phyloP scores from a whole-genome alignment of 2,329 filamentous ascomycete species.

The Calonectria crousiana region DNA sequence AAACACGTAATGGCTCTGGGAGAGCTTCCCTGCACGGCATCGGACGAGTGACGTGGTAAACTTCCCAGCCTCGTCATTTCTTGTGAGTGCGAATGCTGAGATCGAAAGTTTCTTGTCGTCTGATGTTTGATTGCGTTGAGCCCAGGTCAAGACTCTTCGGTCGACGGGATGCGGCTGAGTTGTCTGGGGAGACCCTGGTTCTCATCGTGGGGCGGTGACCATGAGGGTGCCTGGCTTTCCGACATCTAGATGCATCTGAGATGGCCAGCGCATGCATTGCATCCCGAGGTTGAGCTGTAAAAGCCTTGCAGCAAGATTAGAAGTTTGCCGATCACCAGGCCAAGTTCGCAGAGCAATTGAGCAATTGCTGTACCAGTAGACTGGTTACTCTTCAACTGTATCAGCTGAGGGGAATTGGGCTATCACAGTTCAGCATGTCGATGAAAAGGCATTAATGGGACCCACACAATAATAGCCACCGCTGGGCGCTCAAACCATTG shows the following conservation, averaged over 20 bases:
- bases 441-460: background rate
- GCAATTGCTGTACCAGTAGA: too few relatives aligned
- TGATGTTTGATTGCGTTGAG: conserved; percentile 3
- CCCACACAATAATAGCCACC: background rate
- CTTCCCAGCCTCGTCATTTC: background rate
- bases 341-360: background rate
- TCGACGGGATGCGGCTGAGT: conserved; percentile 3
- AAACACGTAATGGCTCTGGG: background rate
- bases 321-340: background rate
- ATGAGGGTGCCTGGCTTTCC: background rate
- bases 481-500: background rate
- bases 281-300: background rate
- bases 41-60: background rate
- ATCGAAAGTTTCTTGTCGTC: background rate
- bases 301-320: background rate
- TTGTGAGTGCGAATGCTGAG: background rate
- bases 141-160: background rate
- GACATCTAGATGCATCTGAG: conserved; percentile 5
- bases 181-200: conserved; percentile 9
- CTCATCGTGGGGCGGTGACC: background rate
- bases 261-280: background rate
- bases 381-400: too few relatives aligned
- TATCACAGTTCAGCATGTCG: background rate
- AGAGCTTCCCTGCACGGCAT: background rate
- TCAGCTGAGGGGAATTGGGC: background rate